Conservation (phyloP, 768 basidiomycete species). For the Panaeolus cyanescens region DNA sequence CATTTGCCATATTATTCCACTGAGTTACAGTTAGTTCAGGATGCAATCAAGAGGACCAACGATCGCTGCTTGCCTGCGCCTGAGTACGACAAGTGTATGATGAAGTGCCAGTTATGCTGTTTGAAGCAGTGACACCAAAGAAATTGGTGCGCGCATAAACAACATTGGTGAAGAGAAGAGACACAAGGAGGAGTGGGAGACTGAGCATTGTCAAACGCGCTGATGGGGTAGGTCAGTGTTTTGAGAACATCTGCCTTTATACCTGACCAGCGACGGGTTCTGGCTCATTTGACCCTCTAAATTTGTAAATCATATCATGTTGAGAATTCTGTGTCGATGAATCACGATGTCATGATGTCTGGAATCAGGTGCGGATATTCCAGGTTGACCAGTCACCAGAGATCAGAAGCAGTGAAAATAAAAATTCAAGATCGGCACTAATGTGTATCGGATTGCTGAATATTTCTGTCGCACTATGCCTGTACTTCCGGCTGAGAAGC, state of each 20-base stretch:
- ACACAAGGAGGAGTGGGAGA: constrained; percentile 1
- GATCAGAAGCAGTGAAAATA: too few species aligned
- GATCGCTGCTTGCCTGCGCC: constrained; percentile 27
- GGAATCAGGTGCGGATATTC: too few species aligned
- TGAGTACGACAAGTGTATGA: constrained; percentile 37
- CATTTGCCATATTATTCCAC: constrained; percentile 37
- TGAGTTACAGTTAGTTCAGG: constrained; percentile 5
- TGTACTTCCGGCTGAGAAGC: background rate
- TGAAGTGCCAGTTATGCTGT: constrained; percentile 27
- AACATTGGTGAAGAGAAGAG: constrained; percentile 10
- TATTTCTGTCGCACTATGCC: too few species aligned
- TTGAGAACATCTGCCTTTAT: background rate
- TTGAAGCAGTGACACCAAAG: constrained; percentile 32
- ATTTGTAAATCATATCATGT: background rate
- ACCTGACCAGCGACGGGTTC: background rate
- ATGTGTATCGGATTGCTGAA: too few species aligned
- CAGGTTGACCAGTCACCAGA: too few species aligned
- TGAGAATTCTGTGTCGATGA: too few species aligned
- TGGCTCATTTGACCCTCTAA: background rate
- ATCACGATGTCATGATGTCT: too few species aligned
- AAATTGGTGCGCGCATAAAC: constrained; percentile 42
- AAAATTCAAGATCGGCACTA: too few species aligned
- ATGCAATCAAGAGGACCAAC: too few species aligned
- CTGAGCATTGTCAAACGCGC: background rate
- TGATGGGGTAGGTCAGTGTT: background rate